phyloP scores from a whole-genome alignment of 768 basidiomycete genomes.

The Suillus luteus region DNA sequence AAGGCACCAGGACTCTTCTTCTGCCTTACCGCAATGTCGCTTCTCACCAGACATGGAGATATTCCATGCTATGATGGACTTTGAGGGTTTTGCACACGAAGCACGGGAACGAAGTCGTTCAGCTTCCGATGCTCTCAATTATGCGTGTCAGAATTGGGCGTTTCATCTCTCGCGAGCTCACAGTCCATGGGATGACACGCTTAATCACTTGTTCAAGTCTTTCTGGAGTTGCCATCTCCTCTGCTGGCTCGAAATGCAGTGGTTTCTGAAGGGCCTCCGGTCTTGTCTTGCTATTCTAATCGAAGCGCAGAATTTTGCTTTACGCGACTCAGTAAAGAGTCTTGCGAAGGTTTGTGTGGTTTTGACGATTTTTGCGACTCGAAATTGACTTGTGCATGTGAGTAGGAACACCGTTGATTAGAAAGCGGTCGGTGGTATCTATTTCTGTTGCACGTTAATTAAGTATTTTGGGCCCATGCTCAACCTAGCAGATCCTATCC shows the following conservation, averaged over 20 bases:
- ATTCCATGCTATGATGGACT: background rate
- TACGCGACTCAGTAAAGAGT: background rate
- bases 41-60: background rate
- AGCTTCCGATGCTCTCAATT: background rate
- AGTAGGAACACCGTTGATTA: background rate
- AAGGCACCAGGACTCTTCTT: background rate
- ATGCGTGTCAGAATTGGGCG: background rate
- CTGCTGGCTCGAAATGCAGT: constrained; percentile 4
- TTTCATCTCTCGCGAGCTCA: background rate
- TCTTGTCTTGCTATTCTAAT: background rate
- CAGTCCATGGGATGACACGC: background rate
- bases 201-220: background rate
- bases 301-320: background rate
- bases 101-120: background rate
- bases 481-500: background rate
- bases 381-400: background rate
- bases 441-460: background rate
- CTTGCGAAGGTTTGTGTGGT: background rate
- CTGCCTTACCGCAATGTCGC: too few relatives aligned
- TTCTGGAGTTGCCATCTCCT: background rate
- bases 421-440: background rate
- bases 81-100: background rate
- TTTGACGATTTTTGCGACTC: background rate
- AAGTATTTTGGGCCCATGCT: background rate
- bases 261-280: background rate